phyloP scores from a whole-genome alignment of 441 rosid genomes.

The Hura crepitans region DNA sequence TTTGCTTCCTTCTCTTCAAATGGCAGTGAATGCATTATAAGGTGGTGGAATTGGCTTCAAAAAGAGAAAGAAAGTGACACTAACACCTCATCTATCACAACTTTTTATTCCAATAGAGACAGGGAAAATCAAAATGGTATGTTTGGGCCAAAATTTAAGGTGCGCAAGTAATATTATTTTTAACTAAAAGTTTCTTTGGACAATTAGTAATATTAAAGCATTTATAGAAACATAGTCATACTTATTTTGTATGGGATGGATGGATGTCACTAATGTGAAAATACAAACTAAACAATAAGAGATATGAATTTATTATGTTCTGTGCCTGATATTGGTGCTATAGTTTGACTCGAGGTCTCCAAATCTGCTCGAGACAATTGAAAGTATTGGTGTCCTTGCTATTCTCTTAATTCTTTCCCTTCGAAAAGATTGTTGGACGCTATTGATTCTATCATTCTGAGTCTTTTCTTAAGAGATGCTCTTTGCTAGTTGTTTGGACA shows the following conservation, averaged over 20 bases:
- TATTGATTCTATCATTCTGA: no score
- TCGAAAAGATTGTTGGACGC: no score
- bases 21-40: constrained; percentile 73
- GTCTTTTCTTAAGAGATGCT: no score
- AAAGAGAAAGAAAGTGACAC: constrained; percentile 39
- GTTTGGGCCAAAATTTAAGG: constrained; percentile 4
- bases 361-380: neutral
- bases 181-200: neutral
- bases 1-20: constrained; percentile 16
- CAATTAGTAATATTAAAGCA: neutral
- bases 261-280: neutral
- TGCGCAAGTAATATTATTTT: no score
- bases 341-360: no score
- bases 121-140: constrained; percentile 40
- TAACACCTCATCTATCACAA: no score
- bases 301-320: neutral
- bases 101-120: constrained; percentile 21
- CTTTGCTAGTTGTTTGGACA: no score
- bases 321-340: neutral
- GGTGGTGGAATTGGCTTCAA: constrained; percentile 89
- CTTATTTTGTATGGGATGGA: no score
- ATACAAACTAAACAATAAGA: neutral
- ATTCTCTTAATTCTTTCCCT: no score
- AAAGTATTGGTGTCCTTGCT: neutral
- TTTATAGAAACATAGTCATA: neutral